phyloP scores from a whole-genome alignment of 495 filamentous ascomycete genomes.

The Daldinia vernicosa region DNA sequence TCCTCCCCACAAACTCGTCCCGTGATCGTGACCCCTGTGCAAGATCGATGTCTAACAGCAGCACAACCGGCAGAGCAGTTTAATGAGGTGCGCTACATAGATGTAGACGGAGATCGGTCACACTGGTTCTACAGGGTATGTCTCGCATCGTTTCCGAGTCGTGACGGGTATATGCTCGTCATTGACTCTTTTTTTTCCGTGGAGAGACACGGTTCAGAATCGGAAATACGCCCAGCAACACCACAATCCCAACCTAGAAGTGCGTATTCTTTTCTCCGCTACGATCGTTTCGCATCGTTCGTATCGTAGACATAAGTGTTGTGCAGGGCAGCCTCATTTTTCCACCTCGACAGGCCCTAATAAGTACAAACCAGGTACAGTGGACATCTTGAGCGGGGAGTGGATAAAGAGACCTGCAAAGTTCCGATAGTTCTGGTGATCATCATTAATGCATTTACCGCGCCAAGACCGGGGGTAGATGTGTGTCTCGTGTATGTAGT shows the following conservation, averaged over 20 bases:
- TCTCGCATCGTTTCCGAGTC: slow-evolving; percentile 31
- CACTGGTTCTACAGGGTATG: slow-evolving; percentile 28
- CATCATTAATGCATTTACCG: slow-evolving; percentile 43
- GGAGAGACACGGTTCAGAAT: slow-evolving; percentile 1
- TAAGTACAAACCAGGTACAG: slow-evolving; percentile 33
- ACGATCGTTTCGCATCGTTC: slow-evolving; percentile 12
- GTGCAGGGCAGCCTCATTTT: background rate
- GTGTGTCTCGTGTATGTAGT: slow-evolving; percentile 9
- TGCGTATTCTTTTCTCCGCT: background rate
- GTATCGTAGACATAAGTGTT: slow-evolving; percentile 13
- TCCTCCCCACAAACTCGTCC: slow-evolving; percentile 8
- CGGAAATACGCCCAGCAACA: background rate
- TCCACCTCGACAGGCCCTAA: background rate
- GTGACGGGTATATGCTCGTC: slow-evolving; percentile 43
- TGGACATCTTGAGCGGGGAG: slow-evolving; percentile 16
- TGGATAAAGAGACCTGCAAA: slow-evolving; percentile 38
- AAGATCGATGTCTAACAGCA: slow-evolving; percentile 36
- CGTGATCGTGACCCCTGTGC: slow-evolving; percentile 27
- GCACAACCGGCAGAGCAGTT: slow-evolving; percentile 28
- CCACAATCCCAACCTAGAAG: background rate
- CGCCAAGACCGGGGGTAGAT: slow-evolving; percentile 32
- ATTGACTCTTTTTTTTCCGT: slow-evolving; percentile 22
- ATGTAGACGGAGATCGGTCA: slow-evolving; percentile 18
- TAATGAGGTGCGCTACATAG: slow-evolving; percentile 14
- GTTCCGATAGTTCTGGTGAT: slow-evolving; percentile 49